Evolutionary conservation across 2,329 filamentous ascomycete genomes (phyloP), one percentile per base, ranked within the genome.

Genomic region (Metarhizium guizhouense): DNA sequence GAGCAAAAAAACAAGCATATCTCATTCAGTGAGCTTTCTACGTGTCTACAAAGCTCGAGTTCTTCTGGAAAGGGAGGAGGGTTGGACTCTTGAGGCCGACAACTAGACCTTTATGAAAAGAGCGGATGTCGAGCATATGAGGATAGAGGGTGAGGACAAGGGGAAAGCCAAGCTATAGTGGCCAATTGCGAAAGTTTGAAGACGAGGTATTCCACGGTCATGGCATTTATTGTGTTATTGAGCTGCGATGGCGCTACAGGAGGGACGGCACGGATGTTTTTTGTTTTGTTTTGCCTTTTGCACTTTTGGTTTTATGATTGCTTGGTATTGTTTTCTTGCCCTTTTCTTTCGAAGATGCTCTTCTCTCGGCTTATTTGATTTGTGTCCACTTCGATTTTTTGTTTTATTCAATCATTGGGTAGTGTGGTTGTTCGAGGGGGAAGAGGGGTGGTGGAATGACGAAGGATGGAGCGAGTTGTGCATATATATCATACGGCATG

Each of bases 401-500:
- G 50, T 54, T 53, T 54, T 58, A 53, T 53, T 56, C 49, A 18
- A 49, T 53, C 45, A 54, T 61, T 60, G 58, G 58, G 56, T 61
- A 61, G 55, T 60, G 36, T 47, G 16, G 20, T 48, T 42, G 40
- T 38, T 36, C 38, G 47, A 18, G n/a, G 7, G 49, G 29, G 6
- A 5, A 13, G 16, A 13, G 43, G 25, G 8, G 14, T 4, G 29
- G 4, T 34, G 32, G 2, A 34, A 7, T 40, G 38, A 11, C 13
- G 38, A 40, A 14, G 38, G 48, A 47, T n/a, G 53, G 48, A 54
- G 45, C 43, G 32, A 45, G 10, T 48, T 43, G n/a, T 42, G 42
- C 45, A 53, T 40, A 54, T 51, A 56, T 56, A 45, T 34, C 25
- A 48, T 54, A 59, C 56, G 52, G 54, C 53, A 58, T 58, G 53